Conservation (phyloP, 1,284 basidiomycete genomes). For the Pyrrhoderma noxium region DNA sequence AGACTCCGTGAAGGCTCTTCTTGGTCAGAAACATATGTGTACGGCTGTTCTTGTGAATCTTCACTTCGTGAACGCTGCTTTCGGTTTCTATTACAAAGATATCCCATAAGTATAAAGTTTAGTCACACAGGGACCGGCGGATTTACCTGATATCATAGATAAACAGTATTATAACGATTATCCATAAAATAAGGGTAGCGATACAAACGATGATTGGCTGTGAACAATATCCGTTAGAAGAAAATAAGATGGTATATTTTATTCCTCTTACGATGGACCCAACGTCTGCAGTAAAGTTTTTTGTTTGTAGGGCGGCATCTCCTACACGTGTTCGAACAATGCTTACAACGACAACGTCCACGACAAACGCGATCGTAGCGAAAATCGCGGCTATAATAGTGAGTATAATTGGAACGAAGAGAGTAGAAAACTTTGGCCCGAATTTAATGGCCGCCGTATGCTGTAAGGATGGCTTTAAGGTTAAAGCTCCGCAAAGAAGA, state of each 20-base stretch:
- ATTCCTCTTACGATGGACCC: constrained; percentile 6
- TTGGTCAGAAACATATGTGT: no score
- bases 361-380: constrained; percentile 3
- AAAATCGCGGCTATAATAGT: constrained; percentile 3
- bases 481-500: constrained; percentile 2
- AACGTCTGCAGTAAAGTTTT: constrained; percentile 3
- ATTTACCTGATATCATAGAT: background rate
- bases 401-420: constrained; percentile 7
- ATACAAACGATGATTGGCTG: constrained; percentile 7
- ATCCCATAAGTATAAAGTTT: background rate
- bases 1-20: no score
- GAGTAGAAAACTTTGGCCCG: constrained; percentile 8
- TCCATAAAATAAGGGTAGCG: constrained; percentile 7
- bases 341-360: constrained; percentile 8
- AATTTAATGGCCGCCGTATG: background rate
- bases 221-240: background rate
- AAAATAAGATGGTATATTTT: background rate
- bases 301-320: background rate
- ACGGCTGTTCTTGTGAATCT: no score
- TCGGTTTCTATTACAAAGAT: no score
- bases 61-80: no score
- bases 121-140: background rate
- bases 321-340: constrained; percentile 1
- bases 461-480: constrained; percentile 3
- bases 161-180: background rate